Percentiles rank a stretch among this genome's conserved stretches.
Evolutionary conservation across 371 early-diverging fungal species (phyloP).

Genomic region (Zopfochytrium polystomum): DNA sequence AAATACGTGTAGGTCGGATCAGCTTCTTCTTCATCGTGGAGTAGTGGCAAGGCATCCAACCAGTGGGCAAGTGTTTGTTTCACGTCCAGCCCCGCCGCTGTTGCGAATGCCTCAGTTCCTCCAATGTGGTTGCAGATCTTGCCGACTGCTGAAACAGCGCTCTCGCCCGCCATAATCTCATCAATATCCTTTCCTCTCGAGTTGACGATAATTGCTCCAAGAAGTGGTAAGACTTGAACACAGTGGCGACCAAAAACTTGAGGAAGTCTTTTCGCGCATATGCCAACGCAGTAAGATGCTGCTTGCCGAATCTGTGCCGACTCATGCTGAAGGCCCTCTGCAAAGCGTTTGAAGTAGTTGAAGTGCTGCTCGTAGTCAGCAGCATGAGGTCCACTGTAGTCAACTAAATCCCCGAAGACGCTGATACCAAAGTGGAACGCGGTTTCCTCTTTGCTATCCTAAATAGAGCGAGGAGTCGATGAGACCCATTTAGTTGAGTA

Average conservation of each 20-base stretch:
- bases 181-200: slow-evolving; percentile 68
- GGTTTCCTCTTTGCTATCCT: slow-evolving; percentile 34
- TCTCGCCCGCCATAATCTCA: slow-evolving; percentile 82
- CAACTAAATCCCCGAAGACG: slow-evolving; percentile 85
- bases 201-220: slow-evolving; percentile 61
- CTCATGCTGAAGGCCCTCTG: slow-evolving; percentile 60
- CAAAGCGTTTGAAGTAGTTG: too few species aligned
- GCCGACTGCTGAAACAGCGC: slow-evolving; percentile 81
- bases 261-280: slow-evolving; percentile 82
- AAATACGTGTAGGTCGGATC: slow-evolving; percentile 73
- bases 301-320: slow-evolving; percentile 83
- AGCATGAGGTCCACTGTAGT: slow-evolving; percentile 80
- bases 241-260: slow-evolving; percentile 35
- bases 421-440: slow-evolving; percentile 88
- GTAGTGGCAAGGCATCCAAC: slow-evolving; percentile 77
- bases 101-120: slow-evolving; percentile 19
- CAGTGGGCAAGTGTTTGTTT: slow-evolving; percentile 69
- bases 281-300: slow-evolving; percentile 87
- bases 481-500: too few species aligned
- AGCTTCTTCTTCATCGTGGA: slow-evolving; percentile 85
- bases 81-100: slow-evolving; percentile 44
- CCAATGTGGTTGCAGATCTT: slow-evolving; percentile 73
- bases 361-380: slow-evolving; percentile 70
- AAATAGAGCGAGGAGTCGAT: too few species aligned
- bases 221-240: slow-evolving; percentile 29